phyloP scores from a whole-genome alignment of 1,284 basidiomycete species.

The Fomitopsis schrenkii region DNA sequence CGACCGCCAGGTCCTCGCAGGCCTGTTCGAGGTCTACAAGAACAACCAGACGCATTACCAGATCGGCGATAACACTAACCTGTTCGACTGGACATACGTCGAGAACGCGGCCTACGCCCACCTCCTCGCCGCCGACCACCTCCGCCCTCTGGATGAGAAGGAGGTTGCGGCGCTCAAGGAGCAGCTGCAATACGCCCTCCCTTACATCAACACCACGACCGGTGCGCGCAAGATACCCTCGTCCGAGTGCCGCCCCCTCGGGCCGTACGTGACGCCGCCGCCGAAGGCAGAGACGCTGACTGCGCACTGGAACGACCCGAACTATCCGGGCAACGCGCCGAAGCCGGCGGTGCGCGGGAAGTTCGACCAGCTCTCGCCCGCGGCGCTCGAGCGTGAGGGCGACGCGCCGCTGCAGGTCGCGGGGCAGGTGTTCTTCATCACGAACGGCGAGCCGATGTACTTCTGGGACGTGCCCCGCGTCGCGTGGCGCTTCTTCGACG shows the following conservation, averaged over 20 bases:
- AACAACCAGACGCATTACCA: slow-evolving; percentile 89
- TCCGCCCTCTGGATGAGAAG: slow-evolving; percentile 44
- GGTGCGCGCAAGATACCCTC: slow-evolving; percentile 69
- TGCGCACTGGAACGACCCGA: slow-evolving; percentile 54
- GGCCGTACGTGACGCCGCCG: slow-evolving; percentile 67
- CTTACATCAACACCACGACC: slow-evolving; percentile 60
- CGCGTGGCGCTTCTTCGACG: slow-evolving; percentile 82
- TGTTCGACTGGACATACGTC: slow-evolving; percentile 98
- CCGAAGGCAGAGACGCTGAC: slow-evolving; percentile 56
- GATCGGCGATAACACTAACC: slow-evolving; percentile 90
- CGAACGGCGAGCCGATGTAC: slow-evolving; percentile 93
- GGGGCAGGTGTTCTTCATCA: slow-evolving; percentile 96
- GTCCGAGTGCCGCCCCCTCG: slow-evolving; percentile 72
- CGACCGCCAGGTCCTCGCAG: slow-evolving; percentile 85
- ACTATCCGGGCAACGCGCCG: slow-evolving; percentile 34
- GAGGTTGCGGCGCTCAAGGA: slow-evolving; percentile 36
- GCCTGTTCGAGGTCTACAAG: slow-evolving; percentile 79
- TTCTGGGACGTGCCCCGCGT: slow-evolving; percentile 95
- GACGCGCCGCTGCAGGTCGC: slow-evolving; percentile 70
- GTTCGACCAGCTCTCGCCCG: slow-evolving; percentile 67
- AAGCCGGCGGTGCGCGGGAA: slow-evolving; percentile 72
- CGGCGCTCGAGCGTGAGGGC: slow-evolving; percentile 45
- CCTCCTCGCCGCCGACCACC: slow-evolving; percentile 87
- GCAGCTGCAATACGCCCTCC: slow-evolving; percentile 48
- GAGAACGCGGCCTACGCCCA: slow-evolving; percentile 96